Base-by-base conservation (phyloP, 495 filamentous ascomycete species). In the Daldinia vernicosa region DNA sequence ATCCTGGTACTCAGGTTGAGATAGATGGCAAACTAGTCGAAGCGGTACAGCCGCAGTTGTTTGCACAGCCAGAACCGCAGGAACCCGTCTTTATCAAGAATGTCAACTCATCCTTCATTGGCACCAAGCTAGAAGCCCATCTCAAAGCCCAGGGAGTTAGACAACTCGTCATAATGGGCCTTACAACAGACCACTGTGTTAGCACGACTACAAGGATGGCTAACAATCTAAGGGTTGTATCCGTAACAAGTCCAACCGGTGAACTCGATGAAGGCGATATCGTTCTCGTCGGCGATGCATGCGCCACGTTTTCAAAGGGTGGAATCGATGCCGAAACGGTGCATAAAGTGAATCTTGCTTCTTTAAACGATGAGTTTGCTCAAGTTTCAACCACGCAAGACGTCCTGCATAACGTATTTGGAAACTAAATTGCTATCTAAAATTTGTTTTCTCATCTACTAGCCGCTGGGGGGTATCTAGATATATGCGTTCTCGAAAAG, bases 201-300 rank as follows among this genome's bases (percentile, higher is more conserved):
- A 83, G 81, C 55, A 86, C 83, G 6, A 83, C 84, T 4, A 76
- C 80, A 9, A 79, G 84, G 19, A 84, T 86, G 81, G 83, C 84
- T 4, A 79, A 78, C 12, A 85, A 87, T 65, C 51, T 85, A 50
- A 76, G 80, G 1, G 82, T 86, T 19, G 82, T 83, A 24, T 72
- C 64, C n/a, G 22, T 19, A 14, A 70, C 52, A 15, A 60, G 19
- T 12, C 67, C 51, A 24, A 77, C 79, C 69, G 74, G 77, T 14
- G 53, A 69, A 14, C 69, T 81, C 51, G 75, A 76, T 6, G 68
- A 77, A 63, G 85, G 83, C 1, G 76, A 82, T 11, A 81, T 84
- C 67, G 8, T 47, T 11, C 8, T 47, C 43, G 43, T 24, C 19
- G 9, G 43, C 11, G 19, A 47, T 47, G 19, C 43, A 0, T 84